Base-by-base conservation (phyloP, 495 filamentous ascomycete genomes). In the Hypomontagnella submonticulosa region DNA sequence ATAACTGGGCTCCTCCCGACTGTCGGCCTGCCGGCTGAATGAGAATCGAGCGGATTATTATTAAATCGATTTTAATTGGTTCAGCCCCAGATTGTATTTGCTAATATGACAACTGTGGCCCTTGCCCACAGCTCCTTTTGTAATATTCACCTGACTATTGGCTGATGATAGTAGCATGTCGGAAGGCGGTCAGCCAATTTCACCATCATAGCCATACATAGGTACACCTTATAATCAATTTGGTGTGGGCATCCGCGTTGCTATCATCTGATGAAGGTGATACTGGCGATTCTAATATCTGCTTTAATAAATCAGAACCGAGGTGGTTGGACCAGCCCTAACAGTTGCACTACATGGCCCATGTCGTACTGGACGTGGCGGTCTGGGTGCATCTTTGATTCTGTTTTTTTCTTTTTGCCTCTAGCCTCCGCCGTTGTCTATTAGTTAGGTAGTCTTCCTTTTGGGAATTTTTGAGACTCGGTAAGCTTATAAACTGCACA, bases 21-120 rank as follows among this genome's bases (percentile, higher is more conserved):
- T 27, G 53, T 69, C 66, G 66, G 66, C 66, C 33, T 49, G 50
- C 67, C 62, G 67, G 67, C 32, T 70, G 61, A 70, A 70, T 70
- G 61, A 69, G 66, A 19, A 34, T 61, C 47, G 11, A 58, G 50
- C 32, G 15, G 62, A 70, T 70, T 70, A 70, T 70, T 55, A 70
- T 70, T 70, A 48, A 66, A 66, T 13, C 16, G 16, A 1, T 19
- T 55, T 4, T 37, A 2, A 70, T 70, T 70, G 67, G 67, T 47
- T 47, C 33, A 4, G 23, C n/a, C 4, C 4, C 15, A 57, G 53
- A 69, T 69, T 60, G 40, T 18, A 69, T 69, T 69, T 69, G 66
- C 42, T 69, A 69, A 61, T 56, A 63, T 49, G 54, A 50, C 41
- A 36, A 61, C 44, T 27, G 55, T 3, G 15, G 19, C 9, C 40